Evolutionary conservation across 305 asterid genomes (phyloP).

Genomic region (Fraxinus platypoda): DNA sequence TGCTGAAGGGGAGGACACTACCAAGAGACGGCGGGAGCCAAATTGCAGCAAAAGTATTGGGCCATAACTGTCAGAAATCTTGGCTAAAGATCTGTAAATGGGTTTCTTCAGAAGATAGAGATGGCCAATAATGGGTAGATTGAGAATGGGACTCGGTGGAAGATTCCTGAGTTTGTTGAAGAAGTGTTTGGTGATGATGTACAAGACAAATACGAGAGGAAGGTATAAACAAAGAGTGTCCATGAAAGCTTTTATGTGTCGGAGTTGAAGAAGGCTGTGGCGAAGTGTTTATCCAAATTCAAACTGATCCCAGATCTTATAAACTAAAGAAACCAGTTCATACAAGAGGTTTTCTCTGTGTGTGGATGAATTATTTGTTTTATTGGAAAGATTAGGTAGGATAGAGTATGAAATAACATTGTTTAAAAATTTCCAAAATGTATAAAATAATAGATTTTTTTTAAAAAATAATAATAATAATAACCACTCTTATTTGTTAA

Average conservation of each 20-base stretch:
- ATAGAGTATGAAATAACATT: too few relatives aligned
- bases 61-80: conserved; percentile 48
- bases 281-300: neutral
- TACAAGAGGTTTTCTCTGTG: too few relatives aligned
- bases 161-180: conserved; percentile 34
- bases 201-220: conserved; percentile 33
- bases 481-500: too few relatives aligned
- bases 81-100: conserved; percentile 34
- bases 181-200: conserved; percentile 43
- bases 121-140: conserved; percentile 62
- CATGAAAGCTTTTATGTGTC: conserved; percentile 22
- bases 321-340: too few relatives aligned
- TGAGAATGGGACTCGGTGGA: conserved; percentile 59
- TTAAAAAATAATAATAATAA: too few relatives aligned
- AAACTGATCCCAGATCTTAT: neutral
- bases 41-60: conserved; percentile 54
- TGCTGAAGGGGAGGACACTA: conserved; percentile 59
- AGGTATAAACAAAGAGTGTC: conserved; percentile 21
- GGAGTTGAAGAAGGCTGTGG: neutral
- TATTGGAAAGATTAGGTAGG: too few relatives aligned
- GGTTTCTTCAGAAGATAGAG: conserved; percentile 65
- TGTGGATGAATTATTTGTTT: too few relatives aligned
- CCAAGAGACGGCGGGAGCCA: conserved; percentile 62
- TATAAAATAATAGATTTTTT: too few relatives aligned
- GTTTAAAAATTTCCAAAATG: too few relatives aligned